phyloP scores from a whole-genome alignment of 495 filamentous ascomycete species.

The Immersiella caudata region DNA sequence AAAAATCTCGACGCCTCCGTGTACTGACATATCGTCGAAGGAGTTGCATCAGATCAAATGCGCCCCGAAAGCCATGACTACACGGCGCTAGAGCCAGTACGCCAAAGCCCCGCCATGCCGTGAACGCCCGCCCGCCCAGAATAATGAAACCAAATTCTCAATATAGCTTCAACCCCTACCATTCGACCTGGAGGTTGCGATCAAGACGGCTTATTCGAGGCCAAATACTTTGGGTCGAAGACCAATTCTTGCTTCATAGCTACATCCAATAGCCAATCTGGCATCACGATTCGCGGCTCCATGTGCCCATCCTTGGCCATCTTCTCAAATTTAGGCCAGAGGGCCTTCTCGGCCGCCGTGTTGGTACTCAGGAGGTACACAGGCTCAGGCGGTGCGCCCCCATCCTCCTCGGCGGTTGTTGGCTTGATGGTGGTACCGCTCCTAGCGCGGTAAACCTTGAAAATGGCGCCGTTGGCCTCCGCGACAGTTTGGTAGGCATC shows the following conservation, averaged over 20 bases:
- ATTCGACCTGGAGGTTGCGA: neutral
- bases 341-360: slow-evolving; percentile 63
- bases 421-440: slow-evolving; percentile 60
- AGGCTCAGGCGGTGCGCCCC: slow-evolving; percentile 61
- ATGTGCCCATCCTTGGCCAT: slow-evolving; percentile 72
- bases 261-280: slow-evolving; percentile 87
- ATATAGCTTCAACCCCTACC: neutral
- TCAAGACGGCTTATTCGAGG: slow-evolving; percentile 10
- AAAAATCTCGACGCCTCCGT: neutral
- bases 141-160: neutral
- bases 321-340: slow-evolving; percentile 81
- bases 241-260: slow-evolving; percentile 81
- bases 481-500: slow-evolving; percentile 84
- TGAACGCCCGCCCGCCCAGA: neutral
- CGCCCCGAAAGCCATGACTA: neutral
- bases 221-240: slow-evolving; percentile 64
- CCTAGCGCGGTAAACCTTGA: slow-evolving; percentile 74
- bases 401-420: slow-evolving; percentile 60
- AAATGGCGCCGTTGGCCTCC: slow-evolving; percentile 83
- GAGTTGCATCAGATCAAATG: neutral
- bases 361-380: slow-evolving; percentile 75
- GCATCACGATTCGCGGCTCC: slow-evolving; percentile 72
- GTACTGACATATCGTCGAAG: neutral
- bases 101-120: neutral
- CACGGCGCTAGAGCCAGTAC: neutral